Conservation (phyloP, 2,329 filamentous ascomycete genomes). For the Pseudogymnoascus sp. region DNA sequence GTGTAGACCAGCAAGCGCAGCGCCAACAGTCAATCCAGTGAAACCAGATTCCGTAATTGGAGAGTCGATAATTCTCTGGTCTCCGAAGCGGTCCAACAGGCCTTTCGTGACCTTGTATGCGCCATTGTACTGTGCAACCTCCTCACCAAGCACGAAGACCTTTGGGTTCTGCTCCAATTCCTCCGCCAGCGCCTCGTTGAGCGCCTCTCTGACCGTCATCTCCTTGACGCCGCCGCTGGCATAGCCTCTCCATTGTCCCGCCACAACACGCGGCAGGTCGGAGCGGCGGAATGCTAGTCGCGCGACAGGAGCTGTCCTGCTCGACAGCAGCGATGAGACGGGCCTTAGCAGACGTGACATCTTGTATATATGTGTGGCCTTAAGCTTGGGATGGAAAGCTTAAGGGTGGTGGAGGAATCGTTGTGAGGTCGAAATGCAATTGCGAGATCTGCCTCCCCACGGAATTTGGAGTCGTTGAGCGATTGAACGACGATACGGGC, state of each 20-base stretch:
- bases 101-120: constrained; percentile 99
- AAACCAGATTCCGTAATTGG: constrained; percentile 98
- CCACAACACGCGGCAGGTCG: constrained; percentile 25
- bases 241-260: constrained; percentile 28
- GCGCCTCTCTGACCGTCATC: constrained; percentile 91
- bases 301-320: constrained; percentile 42
- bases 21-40: constrained; percentile 85
- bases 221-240: constrained; percentile 62
- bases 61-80: constrained; percentile 95
- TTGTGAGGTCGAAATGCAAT: constrained; percentile 8
- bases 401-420: constrained; percentile 4
- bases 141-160: constrained; percentile 93
- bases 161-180: constrained; percentile 92
- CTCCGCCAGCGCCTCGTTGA: constrained; percentile 96
- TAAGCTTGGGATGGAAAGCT: background rate
- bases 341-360: constrained; percentile 55
- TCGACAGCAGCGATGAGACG: constrained; percentile 54
- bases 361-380: constrained; percentile 14
- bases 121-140: constrained; percentile 99
- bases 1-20: constrained; percentile 87
- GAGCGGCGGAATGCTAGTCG: constrained; percentile 47
- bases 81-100: constrained; percentile 91
- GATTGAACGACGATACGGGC: constrained; percentile 7
- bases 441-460: constrained; percentile 9
- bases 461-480: constrained; percentile 8